Evolutionary conservation across 352 stramenopile genomes (phyloP), one percentile per base, ranked within the genome.

Genomic region (Globisporangium carolinianum): DNA sequence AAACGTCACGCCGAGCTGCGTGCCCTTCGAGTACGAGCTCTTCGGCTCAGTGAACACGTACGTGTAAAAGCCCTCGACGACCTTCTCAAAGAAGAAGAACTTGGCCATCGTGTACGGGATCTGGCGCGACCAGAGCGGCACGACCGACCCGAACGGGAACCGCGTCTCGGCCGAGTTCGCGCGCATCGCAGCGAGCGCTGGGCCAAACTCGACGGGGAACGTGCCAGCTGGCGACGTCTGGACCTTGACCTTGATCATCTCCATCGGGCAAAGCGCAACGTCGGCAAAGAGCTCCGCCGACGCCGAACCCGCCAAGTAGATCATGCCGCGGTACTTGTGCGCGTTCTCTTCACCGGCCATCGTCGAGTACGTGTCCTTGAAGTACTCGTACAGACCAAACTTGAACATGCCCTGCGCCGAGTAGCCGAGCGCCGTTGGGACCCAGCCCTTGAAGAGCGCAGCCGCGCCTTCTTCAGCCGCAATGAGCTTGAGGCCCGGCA

Each of bases 41-140:
- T 95, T 95, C 53, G 89, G 89, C 69, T 92, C 85, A 51, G 90
- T 97, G 72, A 96, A 95, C 63, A 92, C 80, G 71, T 94, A 57
- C 62, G 82, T 91, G 79, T 94, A 94, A 68, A 94, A 94, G 32
- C 67, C 77, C 68, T 92, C 84, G 11, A 94, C 84, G 58, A 90
- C 80, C 73, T 94, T 94, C 64, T 94, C 84, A 61, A 98, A 98
- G 71, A 99, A 98, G 62, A 98, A 98, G 72, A 99, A 99, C 83
- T 99, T 99, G 57, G 96, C 94, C 95, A 99, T 99, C 57, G 97
- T 99, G 94, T 99, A 99, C 61, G 97, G 97, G 70, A 98, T 97
- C 76, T 97, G 93, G 47, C 92, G 86, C 51, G 84, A 94, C 84
- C 84, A 94, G 62, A 94, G 72, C 9, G 92, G 92, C 51, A 95